Percentiles rank a stretch among this genome's conserved stretches.
These are phyloP conservation scores for Fusarium equiseti DNA, from an alignment of 2,329 filamentous ascomycete species.

Conservation along the genomic window DNA sequence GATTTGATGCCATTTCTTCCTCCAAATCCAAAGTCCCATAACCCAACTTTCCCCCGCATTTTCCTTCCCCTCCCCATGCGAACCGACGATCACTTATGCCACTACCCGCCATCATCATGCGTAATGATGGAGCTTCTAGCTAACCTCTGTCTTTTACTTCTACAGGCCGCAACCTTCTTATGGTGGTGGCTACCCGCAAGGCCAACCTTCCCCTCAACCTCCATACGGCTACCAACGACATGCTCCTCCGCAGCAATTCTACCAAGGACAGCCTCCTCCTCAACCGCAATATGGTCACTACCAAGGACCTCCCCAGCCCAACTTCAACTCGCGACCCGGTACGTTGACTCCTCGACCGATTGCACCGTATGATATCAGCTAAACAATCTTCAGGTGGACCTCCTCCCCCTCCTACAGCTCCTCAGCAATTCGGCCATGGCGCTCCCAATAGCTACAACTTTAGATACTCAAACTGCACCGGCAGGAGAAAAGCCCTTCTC, in stretches of 20 bases:
- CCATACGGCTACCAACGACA: constrained; percentile 60
- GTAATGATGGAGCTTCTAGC: constrained; percentile 24
- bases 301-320: constrained; percentile 55
- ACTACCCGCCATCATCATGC: constrained; percentile 9
- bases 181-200: constrained; percentile 59
- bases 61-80: constrained; percentile 7
- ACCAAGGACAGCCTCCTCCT: constrained; percentile 50
- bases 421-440: constrained; percentile 82
- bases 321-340: constrained; percentile 65
- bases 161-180: constrained; percentile 61
- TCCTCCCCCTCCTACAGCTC: constrained; percentile 72
- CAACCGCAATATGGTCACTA: constrained; percentile 52
- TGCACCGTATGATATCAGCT: constrained; percentile 14
- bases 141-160: constrained; percentile 38
- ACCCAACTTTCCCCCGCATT: constrained; percentile 23
- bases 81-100: constrained; percentile 16
- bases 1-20: constrained; percentile 35
- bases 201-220: constrained; percentile 61
- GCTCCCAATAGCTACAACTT: constrained; percentile 85
- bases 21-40: constrained; percentile 12
- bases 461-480: constrained; percentile 92
- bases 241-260: constrained; percentile 58
- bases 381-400: constrained; percentile 58
- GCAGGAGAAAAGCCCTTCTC: constrained; percentile 86
- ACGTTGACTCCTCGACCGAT: constrained; percentile 26